phyloP scores from a whole-genome alignment of 257 asterid genomes.

The Penstemon eatonii region DNA sequence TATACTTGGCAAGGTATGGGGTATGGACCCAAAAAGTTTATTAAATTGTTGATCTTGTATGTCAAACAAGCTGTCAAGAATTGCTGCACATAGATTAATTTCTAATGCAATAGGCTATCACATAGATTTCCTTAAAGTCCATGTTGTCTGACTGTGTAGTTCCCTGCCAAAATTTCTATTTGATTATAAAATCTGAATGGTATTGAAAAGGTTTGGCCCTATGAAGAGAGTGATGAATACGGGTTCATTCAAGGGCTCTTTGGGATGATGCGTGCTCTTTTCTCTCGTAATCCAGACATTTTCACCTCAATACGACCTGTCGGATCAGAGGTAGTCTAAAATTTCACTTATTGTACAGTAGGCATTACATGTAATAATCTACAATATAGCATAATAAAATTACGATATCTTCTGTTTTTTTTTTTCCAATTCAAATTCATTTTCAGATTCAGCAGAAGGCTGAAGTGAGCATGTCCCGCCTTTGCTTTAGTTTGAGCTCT shows the following conservation, averaged over 20 bases:
- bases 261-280: slow-evolving; percentile 69
- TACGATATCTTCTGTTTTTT: not conserved
- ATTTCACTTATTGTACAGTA: slow-evolving; percentile 16
- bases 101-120: slow-evolving; percentile 8
- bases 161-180: slow-evolving; percentile 27
- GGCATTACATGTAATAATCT: not conserved
- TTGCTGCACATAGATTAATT: slow-evolving; percentile 18
- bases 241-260: slow-evolving; percentile 92
- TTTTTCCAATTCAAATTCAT: slow-evolving; percentile 23
- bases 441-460: slow-evolving; percentile 66
- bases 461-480: slow-evolving; percentile 64
- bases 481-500: slow-evolving; percentile 91
- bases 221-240: slow-evolving; percentile 80
- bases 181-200: slow-evolving; percentile 30
- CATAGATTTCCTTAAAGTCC: not conserved
- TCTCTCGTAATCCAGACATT: slow-evolving; percentile 59
- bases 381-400: not conserved
- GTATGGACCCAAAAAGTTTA: slow-evolving; percentile 5
- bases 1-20: slow-evolving; percentile 79
- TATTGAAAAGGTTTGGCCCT: slow-evolving; percentile 84
- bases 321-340: slow-evolving; percentile 61
- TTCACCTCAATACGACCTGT: slow-evolving; percentile 49
- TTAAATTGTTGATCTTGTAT: slow-evolving; percentile 16
- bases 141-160: slow-evolving; percentile 15
- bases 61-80: slow-evolving; percentile 11